phyloP scores from a whole-genome alignment of 129 eudicot species.

The Ambrosia artemisiifolia region DNA sequence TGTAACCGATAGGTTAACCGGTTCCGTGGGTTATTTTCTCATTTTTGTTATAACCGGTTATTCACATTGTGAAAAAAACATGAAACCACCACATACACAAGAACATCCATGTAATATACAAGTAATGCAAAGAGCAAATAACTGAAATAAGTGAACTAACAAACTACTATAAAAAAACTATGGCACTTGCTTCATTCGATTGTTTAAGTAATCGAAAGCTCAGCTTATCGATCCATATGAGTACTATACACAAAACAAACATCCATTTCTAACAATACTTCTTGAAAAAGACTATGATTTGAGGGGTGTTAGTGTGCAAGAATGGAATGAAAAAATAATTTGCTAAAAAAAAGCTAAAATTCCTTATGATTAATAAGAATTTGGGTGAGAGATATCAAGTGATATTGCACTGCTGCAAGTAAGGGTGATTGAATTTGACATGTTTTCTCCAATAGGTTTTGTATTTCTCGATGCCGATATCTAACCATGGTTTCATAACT shows the following conservation, averaged over 20 bases:
- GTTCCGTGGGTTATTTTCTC: too few relatives aligned
- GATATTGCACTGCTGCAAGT: slow-evolving; percentile 85
- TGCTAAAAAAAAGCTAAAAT: neutral
- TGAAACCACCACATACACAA: too few relatives aligned
- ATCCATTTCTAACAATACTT: slow-evolving; percentile 14
- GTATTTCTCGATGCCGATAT: slow-evolving; percentile 66
- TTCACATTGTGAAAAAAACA: too few relatives aligned
- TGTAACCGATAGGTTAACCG: too few relatives aligned
- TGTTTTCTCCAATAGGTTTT: slow-evolving; percentile 74
- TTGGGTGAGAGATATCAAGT: slow-evolving; percentile 22
- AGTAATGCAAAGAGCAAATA: neutral
- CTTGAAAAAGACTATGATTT: neutral
- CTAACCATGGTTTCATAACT: slow-evolving; percentile 94
- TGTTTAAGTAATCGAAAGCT: neutral
- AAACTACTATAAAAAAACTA: neutral
- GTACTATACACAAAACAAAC: slow-evolving; percentile 26
- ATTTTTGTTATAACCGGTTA: too few relatives aligned
- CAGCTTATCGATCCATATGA: neutral
- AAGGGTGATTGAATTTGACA: slow-evolving; percentile 68
- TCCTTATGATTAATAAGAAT: slow-evolving; percentile 3
- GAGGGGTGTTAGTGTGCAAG: slow-evolving; percentile 21
- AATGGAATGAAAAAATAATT: slow-evolving; percentile 33
- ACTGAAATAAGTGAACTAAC: neutral
- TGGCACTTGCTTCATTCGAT: slow-evolving; percentile 11
- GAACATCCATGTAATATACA: too few relatives aligned